A percentile compares a stretch with the other conserved stretches of the same genome.
These are phyloP conservation scores for Euphrasia confusa DNA, from an alignment of 257 asterid genomes.

Conservation along the genomic window DNA sequence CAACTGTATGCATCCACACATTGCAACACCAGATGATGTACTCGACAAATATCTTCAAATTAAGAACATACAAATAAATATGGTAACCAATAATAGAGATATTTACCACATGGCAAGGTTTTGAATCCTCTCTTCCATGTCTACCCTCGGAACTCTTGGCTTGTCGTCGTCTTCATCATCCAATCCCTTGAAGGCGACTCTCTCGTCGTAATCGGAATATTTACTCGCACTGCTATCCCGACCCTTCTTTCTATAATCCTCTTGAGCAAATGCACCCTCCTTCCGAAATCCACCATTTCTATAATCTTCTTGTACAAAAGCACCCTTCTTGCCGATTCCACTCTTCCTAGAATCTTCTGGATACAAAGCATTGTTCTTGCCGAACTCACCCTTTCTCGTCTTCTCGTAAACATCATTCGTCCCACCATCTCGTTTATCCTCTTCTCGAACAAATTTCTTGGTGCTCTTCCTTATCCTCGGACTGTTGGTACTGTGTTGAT, in stretches of 20 bases:
- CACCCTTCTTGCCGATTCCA: constrained; percentile 21
- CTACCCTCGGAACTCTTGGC: constrained; percentile 66
- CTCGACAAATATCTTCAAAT: not conserved
- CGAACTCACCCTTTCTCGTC: constrained; percentile 23
- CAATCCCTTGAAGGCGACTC: constrained; percentile 74
- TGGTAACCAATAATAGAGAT: too few relatives aligned
- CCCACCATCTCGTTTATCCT: constrained; percentile 27
- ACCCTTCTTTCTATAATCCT: constrained; percentile 19
- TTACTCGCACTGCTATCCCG: constrained; percentile 24
- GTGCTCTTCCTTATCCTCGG: constrained; percentile 25
- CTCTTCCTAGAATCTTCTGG: constrained; percentile 25
- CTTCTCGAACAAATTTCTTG: constrained; percentile 28
- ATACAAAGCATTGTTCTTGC: constrained; percentile 18
- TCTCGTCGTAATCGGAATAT: constrained; percentile 30
- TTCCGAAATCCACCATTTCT: constrained; percentile 21
- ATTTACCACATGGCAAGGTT: constrained; percentile 86
- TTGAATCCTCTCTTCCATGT: constrained; percentile 91
- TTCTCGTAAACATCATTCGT: constrained; percentile 21
- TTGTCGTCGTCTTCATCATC: constrained; percentile 38
- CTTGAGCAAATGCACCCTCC: constrained; percentile 21
- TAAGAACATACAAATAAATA: too few relatives aligned
- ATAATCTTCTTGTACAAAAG: constrained; percentile 22
- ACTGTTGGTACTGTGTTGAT: not conserved
- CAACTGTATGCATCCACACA: not conserved
- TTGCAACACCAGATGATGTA: too few relatives aligned